Conservation (phyloP, 805 yeast species). For the Isabelozyma rhagii region DNA sequence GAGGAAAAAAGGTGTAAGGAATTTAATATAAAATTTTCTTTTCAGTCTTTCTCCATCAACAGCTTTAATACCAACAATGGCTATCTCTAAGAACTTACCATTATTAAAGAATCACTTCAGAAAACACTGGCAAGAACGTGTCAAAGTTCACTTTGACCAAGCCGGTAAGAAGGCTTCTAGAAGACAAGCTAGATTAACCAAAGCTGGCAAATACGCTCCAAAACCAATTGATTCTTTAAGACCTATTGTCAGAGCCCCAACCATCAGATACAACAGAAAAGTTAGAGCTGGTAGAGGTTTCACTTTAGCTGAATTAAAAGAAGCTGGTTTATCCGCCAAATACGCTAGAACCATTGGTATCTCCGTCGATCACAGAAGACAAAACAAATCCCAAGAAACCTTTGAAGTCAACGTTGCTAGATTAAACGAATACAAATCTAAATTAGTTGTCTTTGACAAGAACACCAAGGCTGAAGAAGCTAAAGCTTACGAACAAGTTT, state of each 20-base stretch:
- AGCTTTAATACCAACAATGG: slow-evolving; percentile 43
- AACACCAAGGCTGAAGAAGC: slow-evolving; percentile 71
- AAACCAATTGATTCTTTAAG: slow-evolving; percentile 94
- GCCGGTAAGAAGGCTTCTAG: slow-evolving; percentile 99
- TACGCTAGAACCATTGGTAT: slow-evolving; percentile 98
- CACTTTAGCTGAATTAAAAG: slow-evolving; percentile 96
- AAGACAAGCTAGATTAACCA: slow-evolving; percentile 89
- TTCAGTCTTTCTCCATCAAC: slow-evolving; percentile 3
- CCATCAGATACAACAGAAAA: slow-evolving; percentile 98
- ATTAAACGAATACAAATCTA: slow-evolving; percentile 93
- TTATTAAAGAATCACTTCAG: slow-evolving; percentile 99
- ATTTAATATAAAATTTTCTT: slow-evolving; percentile 10
- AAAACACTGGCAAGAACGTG: slow-evolving; percentile 99
- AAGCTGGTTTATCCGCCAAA: slow-evolving; percentile 86
- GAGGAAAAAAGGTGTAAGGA: slow-evolving; percentile 1
- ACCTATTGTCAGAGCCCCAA: slow-evolving; percentile 98
- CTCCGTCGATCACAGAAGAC: slow-evolving; percentile 99
- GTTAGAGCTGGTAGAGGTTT: slow-evolving; percentile 99
- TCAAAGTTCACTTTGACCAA: slow-evolving; percentile 99
- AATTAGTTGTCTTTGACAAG: slow-evolving; percentile 94
- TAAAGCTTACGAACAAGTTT: slow-evolving; percentile 65
- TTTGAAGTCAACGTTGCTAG: slow-evolving; percentile 93
- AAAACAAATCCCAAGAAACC: slow-evolving; percentile 95
- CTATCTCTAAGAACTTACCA: slow-evolving; percentile 98
- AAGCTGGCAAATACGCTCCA: slow-evolving; percentile 96